Evolutionary conservation across 2,329 filamentous ascomycete genomes (phyloP), one percentile per base, ranked within the genome.

Genomic region (Parastagonospora nodorum): DNA sequence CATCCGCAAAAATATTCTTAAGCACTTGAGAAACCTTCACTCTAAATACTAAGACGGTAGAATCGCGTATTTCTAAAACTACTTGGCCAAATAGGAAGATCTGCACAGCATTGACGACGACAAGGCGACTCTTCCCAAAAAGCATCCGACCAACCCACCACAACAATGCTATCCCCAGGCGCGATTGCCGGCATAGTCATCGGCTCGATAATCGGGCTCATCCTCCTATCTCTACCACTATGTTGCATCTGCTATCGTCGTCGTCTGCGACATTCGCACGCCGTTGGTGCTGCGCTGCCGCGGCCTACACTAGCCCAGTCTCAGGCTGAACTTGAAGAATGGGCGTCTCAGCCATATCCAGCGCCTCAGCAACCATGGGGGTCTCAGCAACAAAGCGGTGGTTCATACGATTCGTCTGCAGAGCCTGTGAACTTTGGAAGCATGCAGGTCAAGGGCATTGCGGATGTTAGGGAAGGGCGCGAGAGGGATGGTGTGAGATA

Each of bases 121-220:
- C 19, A 29, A 9, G 16, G 8, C 10, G 28, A n/a, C 19, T 8
- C 14, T 29, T n/a, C 6, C 24, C 19, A 24, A 24, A 3, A 24
- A 24, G 5, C 19, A 24, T 24, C 19, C 19, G 3, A 24, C 19
- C 19, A 24, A 24, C 3, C 5, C 19, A 24, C 19, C 19, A 24
- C 19, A 24, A 40, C 2, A n/a, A 42, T 42, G 39, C 39, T 42
- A 11, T 42, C 39, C n/a, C 27, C 39, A n/a, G 39, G 39, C 27
- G 27, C 39, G n/a, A 42, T 42, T n/a, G 39, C 39, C 15, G 39
- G 39, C 28, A 42, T 42, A 15, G 39, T 42, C n/a, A 16, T 42
- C 14, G 39, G 27, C 5, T 42, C 39, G 12, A 32, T 42, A 11
- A 11, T 32, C n/a, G 39, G 39, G 5, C 39, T 42, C 39, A 42